phyloP scores from a whole-genome alignment of 257 asterid species.

The Hygrophila difformis region DNA sequence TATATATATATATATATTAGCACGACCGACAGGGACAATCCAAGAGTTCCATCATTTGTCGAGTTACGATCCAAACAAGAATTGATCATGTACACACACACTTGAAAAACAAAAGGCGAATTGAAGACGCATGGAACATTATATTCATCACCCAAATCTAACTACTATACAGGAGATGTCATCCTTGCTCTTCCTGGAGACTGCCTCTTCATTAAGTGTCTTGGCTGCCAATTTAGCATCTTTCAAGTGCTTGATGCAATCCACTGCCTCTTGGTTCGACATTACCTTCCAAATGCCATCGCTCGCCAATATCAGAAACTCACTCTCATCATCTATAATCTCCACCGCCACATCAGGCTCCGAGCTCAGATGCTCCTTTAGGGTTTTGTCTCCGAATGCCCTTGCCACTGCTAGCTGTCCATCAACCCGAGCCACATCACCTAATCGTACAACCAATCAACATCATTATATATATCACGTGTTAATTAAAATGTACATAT shows the following conservation, averaged over 20 bases:
- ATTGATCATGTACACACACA: too few species aligned
- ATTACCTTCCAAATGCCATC: constrained; percentile 97
- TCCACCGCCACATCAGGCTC: constrained; percentile 67
- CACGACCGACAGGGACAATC: too few species aligned
- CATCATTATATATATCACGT: too few species aligned
- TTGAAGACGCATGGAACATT: too few species aligned
- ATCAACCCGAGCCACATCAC: constrained; percentile 92
- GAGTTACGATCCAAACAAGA: too few species aligned
- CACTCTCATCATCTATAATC: constrained; percentile 57
- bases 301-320: constrained; percentile 74
- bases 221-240: constrained; percentile 69
- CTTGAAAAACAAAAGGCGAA: too few species aligned
- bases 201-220: constrained; percentile 59
- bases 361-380: constrained; percentile 83
- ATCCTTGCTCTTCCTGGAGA: constrained; percentile 60
- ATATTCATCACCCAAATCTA: constrained; percentile 54
- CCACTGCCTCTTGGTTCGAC: constrained; percentile 89
- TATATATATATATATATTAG: too few species aligned
- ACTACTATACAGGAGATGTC: constrained; percentile 73
- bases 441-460: too few species aligned
- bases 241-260: constrained; percentile 54
- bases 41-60: too few species aligned
- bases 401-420: constrained; percentile 93
- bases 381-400: constrained; percentile 91
- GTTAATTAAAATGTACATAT: too few species aligned